Conservation (phyloP, 495 filamentous ascomycete genomes). For the Neurospora sp. region DNA sequence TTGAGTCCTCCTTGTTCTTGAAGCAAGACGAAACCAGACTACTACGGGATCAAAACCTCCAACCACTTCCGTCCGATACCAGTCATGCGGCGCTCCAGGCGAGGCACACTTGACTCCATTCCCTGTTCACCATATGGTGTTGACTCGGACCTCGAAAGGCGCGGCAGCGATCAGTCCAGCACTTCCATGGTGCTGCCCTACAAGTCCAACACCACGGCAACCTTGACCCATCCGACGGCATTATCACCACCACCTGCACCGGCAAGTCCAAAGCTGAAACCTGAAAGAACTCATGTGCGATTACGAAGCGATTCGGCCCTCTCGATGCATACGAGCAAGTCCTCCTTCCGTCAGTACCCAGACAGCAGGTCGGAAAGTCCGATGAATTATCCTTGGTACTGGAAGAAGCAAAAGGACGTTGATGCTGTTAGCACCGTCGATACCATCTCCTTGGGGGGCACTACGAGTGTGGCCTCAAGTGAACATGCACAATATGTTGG, state of each 20-base stretch:
- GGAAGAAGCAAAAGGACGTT: conserved; percentile 1
- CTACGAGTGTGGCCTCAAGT: not conserved
- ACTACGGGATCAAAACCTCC: not conserved
- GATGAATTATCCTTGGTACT: not conserved
- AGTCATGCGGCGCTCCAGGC: conserved; percentile 10
- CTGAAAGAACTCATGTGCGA: conserved; percentile 12
- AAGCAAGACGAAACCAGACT: not conserved
- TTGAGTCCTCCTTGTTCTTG: too few relatives aligned
- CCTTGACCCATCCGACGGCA: conserved; percentile 2
- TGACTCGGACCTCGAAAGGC: conserved; percentile 5
- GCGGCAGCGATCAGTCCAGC: conserved; percentile 9
- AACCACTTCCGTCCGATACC: not conserved
- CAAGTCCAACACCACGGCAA: conserved; percentile 4
- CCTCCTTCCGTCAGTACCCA: conserved; percentile 24
- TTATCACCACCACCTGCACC: conserved; percentile 17
- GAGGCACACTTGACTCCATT: conserved; percentile 13
- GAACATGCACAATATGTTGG: not conserved
- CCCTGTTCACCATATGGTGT: not conserved
- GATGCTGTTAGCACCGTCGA: conserved; percentile 13
- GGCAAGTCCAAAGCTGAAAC: conserved; percentile 2
- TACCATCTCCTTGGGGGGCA: not conserved
- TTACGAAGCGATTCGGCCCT: conserved; percentile 32
- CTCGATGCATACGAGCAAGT: conserved; percentile 23
- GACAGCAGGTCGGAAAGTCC: conserved; percentile 21
- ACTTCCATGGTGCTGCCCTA: conserved; percentile 3